Evolutionary conservation across 192 early-diverging fungal species (phyloP).

Genomic region (Coemansia sp.): DNA sequence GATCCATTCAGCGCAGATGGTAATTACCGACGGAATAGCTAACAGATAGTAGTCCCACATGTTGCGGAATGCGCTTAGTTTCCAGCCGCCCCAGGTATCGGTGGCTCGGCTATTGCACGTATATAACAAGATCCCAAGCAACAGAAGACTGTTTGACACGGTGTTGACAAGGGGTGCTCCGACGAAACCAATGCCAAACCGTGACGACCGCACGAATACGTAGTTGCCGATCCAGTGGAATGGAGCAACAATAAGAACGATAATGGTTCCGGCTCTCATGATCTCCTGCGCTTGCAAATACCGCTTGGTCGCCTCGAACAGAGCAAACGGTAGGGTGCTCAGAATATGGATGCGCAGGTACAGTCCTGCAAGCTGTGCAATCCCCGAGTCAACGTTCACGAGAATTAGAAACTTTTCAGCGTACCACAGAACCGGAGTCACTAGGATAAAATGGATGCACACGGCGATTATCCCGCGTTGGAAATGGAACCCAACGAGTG

Average conservation of each 20-base stretch:
- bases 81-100: constrained; percentile 88
- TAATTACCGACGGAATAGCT: constrained; percentile 76
- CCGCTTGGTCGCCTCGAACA: constrained; percentile 78
- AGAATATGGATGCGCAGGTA: constrained; percentile 68
- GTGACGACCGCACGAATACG: constrained; percentile 67
- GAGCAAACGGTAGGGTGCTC: constrained; percentile 69
- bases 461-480: constrained; percentile 30
- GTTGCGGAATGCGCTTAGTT: constrained; percentile 60
- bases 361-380: constrained; percentile 56
- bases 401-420: constrained; percentile 63
- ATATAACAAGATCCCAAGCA: constrained; percentile 65
- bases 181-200: constrained; percentile 67
- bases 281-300: constrained; percentile 82
- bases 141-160: constrained; percentile 69
- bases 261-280: constrained; percentile 79
- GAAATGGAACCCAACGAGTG: constrained; percentile 31
- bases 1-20: constrained; percentile 81
- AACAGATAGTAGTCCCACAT: constrained; percentile 64
- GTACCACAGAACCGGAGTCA: constrained; percentile 19
- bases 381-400: constrained; percentile 62
- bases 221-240: constrained; percentile 76
- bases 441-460: constrained; percentile 5
- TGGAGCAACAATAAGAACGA: constrained; percentile 66
- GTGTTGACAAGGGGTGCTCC: constrained; percentile 78
- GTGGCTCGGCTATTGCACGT: constrained; percentile 58